These are phyloP conservation scores for Sarcomyxa edulis DNA, from an alignment of 768 basidiomycete genomes.

Conservation along the genomic window DNA sequence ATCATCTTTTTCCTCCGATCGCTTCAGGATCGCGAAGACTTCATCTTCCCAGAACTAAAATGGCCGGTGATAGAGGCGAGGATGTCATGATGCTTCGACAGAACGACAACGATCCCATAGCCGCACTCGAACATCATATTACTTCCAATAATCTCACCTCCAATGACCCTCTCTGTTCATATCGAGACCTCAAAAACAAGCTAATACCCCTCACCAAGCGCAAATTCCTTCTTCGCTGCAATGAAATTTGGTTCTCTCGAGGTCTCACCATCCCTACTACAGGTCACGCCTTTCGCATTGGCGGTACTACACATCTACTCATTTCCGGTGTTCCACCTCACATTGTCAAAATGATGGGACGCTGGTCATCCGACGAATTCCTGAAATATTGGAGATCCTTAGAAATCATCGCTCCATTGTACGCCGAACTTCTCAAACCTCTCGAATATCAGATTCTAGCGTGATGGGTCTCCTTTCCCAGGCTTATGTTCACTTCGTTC, in stretches of 20 bases:
- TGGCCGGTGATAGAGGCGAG: constrained; percentile 12
- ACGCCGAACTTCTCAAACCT: constrained; percentile 26
- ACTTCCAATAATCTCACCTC: constrained; percentile 6
- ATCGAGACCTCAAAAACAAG: background rate
- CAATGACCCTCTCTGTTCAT: constrained; percentile 13
- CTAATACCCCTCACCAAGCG: constrained; percentile 12
- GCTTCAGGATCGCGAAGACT: constrained; percentile 11
- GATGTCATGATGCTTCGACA: constrained; percentile 14
- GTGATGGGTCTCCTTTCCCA: no score
- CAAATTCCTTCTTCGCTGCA: constrained; percentile 17
- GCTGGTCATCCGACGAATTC: constrained; percentile 29
- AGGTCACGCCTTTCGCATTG: constrained; percentile 29
- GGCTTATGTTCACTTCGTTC: no score
- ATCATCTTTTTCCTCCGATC: background rate
- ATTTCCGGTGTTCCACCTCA: constrained; percentile 23
- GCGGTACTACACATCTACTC: constrained; percentile 27
- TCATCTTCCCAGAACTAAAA: constrained; percentile 21
- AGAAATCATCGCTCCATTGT: constrained; percentile 12
- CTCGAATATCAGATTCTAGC: no score
- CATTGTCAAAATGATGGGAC: constrained; percentile 22
- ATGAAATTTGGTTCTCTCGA: constrained; percentile 17
- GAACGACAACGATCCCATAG: constrained; percentile 13
- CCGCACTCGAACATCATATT: constrained; percentile 10
- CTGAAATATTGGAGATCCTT: constrained; percentile 25
- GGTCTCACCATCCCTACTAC: constrained; percentile 9